Evolutionary conservation across 2,329 filamentous ascomycete species (phyloP).

Genomic region (Pestalotiopsis sp.): DNA sequence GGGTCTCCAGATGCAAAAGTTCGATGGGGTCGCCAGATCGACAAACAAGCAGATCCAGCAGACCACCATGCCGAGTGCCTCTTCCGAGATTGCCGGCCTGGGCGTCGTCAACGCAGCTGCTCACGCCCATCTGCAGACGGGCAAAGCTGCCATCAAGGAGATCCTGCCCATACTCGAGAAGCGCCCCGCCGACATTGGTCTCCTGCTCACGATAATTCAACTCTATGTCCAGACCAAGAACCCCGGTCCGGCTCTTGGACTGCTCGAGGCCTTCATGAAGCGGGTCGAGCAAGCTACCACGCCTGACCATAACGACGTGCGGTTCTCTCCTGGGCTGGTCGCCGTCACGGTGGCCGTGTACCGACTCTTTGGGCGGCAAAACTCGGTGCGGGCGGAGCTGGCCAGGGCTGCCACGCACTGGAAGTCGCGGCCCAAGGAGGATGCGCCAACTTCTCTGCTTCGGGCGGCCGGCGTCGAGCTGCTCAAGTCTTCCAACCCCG

Average conservation of each 20-base stretch:
- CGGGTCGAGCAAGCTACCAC: conserved; percentile 64
- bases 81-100: conserved; percentile 37
- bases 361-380: conserved; percentile 70
- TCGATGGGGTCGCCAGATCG: conserved; percentile 55
- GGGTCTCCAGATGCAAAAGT: conserved; percentile 68
- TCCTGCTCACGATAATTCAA: conserved; percentile 78
- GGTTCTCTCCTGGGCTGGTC: conserved; percentile 82
- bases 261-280: conserved; percentile 74
- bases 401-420: conserved; percentile 81
- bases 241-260: conserved; percentile 69
- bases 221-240: conserved; percentile 75
- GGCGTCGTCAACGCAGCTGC: conserved; percentile 70
- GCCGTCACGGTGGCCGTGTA: conserved; percentile 80
- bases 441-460: conserved; percentile 65
- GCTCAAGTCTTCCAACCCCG: conserved; percentile 68
- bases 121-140: conserved; percentile 61
- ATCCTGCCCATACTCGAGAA: conserved; percentile 70
- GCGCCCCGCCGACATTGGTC: conserved; percentile 76
- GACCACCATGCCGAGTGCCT: conserved; percentile 25
- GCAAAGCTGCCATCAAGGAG: conserved; percentile 67
- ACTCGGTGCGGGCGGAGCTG: conserved; percentile 71
- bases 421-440: conserved; percentile 56
- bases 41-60: conserved; percentile 41
- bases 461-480: conserved; percentile 82
- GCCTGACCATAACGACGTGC: conserved; percentile 62